A percentile compares a stretch with the other conserved stretches of the same genome.
Conservation (phyloP, 2,329 filamentous ascomycete genomes). For the Fonsecaea pugnacius region DNA sequence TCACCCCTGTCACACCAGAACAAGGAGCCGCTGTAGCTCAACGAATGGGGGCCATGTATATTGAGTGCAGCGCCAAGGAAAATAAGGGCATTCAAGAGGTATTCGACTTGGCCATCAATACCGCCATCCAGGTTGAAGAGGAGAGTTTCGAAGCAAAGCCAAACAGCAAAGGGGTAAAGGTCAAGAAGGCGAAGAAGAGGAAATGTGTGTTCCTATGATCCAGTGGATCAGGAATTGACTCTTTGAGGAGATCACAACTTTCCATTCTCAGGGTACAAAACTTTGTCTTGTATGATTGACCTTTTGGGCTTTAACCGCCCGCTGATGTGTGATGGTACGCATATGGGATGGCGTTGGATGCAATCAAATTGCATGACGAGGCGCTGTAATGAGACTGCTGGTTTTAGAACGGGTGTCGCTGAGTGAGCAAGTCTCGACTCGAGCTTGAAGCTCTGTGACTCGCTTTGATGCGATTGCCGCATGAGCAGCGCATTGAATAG, state of each 20-base stretch:
- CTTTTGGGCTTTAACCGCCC: conserved; percentile 14
- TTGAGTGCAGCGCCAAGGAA: conserved; percentile 98
- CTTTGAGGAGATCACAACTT: conserved; percentile 1
- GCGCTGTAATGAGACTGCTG: conserved; percentile 20
- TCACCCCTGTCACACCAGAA: conserved; percentile 90
- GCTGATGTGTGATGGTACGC: conserved; percentile 10
- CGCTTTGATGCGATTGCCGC: conserved; percentile 11
- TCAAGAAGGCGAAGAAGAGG: conserved; percentile 79
- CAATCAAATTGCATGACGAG: conserved; percentile 16
- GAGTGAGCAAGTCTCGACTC: conserved; percentile 14
- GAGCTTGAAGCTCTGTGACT: background rate
- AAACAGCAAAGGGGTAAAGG: conserved; percentile 38
- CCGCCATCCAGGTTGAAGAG: conserved; percentile 81
- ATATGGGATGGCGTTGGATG: conserved; percentile 21
- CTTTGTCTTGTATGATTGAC: conserved; percentile 29
- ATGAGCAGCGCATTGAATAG: conserved; percentile 6
- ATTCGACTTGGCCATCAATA: conserved; percentile 88
- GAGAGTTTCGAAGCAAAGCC: conserved; percentile 51
- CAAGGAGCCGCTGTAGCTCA: conserved; percentile 85
- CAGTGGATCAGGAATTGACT: background rate
- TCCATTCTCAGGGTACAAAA: conserved; percentile 6
- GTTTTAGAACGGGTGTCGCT: conserved; percentile 11
- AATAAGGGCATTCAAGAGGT: conserved; percentile 96
- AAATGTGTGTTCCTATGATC: conserved; percentile 76
- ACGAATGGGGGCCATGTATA: conserved; percentile 94